These are phyloP conservation scores for Ceratocystis harringtonii DNA, from an alignment of 2,329 filamentous ascomycete species.

Conservation along the genomic window DNA sequence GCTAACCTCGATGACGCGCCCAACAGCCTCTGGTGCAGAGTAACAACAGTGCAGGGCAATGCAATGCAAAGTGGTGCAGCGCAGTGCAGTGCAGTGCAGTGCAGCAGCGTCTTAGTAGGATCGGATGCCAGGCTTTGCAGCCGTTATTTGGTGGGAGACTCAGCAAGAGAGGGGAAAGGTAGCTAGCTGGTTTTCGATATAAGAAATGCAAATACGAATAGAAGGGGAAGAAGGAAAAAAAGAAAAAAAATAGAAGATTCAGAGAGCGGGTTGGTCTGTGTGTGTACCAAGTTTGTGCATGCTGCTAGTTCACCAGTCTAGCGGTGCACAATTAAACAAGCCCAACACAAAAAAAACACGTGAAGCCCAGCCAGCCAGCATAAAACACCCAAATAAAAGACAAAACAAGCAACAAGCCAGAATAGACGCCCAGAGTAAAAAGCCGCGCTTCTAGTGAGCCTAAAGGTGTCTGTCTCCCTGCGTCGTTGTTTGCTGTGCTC, in stretches of 20 bases:
- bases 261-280: neutral
- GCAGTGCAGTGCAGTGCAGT: neutral
- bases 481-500: neutral
- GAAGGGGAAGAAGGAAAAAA: neutral
- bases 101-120: neutral
- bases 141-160: neutral
- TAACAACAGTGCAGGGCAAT: neutral
- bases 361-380: neutral
- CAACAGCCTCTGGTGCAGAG: neutral
- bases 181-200: neutral
- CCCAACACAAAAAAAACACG: neutral
- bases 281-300: neutral
- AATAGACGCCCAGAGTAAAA: neutral
- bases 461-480: neutral
- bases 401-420: neutral
- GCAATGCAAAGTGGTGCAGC: neutral
- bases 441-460: neutral
- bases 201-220: neutral
- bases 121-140: neutral
- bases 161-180: neutral
- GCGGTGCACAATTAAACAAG: too few relatives aligned
- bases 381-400: neutral
- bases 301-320: too few relatives aligned
- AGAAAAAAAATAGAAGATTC: neutral
- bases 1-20: neutral